Conservation (phyloP, 345 rosid species). For the Schrenkiella parvula region DNA sequence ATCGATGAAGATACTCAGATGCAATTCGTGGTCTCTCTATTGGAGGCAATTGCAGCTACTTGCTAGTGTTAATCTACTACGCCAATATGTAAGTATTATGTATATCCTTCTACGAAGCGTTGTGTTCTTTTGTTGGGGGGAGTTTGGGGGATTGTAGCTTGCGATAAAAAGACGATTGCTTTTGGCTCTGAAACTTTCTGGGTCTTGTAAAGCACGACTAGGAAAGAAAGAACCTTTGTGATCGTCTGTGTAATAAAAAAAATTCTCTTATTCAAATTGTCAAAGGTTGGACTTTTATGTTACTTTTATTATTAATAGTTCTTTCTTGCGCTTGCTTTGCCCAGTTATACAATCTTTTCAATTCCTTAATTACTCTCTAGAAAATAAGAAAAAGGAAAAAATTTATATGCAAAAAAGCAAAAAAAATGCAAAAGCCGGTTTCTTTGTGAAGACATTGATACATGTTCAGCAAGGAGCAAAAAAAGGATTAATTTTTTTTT, state of each 20-base stretch:
- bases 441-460: neutral
- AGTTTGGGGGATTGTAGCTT: neutral
- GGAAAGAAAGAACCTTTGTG: slow-evolving; percentile 15
- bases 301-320: neutral
- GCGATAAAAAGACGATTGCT: slow-evolving; percentile 5
- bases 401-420: neutral
- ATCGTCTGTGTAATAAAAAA: slow-evolving; percentile 20
- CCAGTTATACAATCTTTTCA: neutral
- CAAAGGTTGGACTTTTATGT: slow-evolving; percentile 23
- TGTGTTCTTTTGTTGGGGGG: slow-evolving; percentile 17
- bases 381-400: neutral
- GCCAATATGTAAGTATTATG: slow-evolving; percentile 21
- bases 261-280: slow-evolving; percentile 8
- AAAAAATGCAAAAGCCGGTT: neutral
- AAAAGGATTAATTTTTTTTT: neutral
- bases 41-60: slow-evolving; percentile 64
- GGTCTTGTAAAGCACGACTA: neutral
- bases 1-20: slow-evolving; percentile 67
- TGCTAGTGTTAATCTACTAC: slow-evolving; percentile 32
- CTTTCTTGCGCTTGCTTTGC: neutral
- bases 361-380: neutral
- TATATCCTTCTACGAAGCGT: slow-evolving; percentile 20
- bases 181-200: slow-evolving; percentile 15
- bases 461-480: slow-evolving; percentile 21
- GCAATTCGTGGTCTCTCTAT: slow-evolving; percentile 54